Evolutionary conservation across 352 stramenopile genomes (phyloP).

Genomic region (Pilasporangium apinafurcum): DNA sequence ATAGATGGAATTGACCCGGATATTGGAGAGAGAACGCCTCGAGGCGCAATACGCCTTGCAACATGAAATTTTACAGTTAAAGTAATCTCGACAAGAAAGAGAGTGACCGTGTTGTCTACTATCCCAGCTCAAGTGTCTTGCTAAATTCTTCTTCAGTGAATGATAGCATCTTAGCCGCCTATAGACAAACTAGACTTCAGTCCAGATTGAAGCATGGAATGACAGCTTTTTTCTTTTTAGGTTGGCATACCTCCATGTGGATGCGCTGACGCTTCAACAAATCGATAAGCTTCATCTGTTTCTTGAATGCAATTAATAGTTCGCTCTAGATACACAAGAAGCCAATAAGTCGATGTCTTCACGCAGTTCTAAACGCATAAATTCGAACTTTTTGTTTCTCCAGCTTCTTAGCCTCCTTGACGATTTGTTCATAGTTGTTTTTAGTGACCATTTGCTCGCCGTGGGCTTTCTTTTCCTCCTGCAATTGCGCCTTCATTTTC

Average conservation of each 20-base stretch:
- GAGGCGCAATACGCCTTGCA: slow-evolving; percentile 63
- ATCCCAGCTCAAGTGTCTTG: slow-evolving; percentile 63
- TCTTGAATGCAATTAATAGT: slow-evolving; percentile 71
- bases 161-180: slow-evolving; percentile 82
- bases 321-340: slow-evolving; percentile 36
- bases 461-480: slow-evolving; percentile 47
- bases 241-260: slow-evolving; percentile 62
- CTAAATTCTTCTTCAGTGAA: slow-evolving; percentile 83
- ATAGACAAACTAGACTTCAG: background rate
- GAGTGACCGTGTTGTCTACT: slow-evolving; percentile 1
- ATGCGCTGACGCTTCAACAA: slow-evolving; percentile 82
- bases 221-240: background rate
- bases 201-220: background rate
- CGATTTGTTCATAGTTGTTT: slow-evolving; percentile 46
- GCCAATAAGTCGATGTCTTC: no score
- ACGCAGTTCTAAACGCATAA: no score
- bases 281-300: slow-evolving; percentile 85
- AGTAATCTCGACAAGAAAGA: slow-evolving; percentile 7
- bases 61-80: slow-evolving; percentile 52
- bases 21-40: slow-evolving; percentile 68
- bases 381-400: slow-evolving; percentile 87
- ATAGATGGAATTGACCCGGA: slow-evolving; percentile 67
- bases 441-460: slow-evolving; percentile 39
- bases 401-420: slow-evolving; percentile 66
- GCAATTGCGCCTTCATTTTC: slow-evolving; percentile 56